Percentiles rank a stretch among this genome's conserved stretches.
Conservation (phyloP, 257 asterid genomes). For the Marsdenia floribunda region DNA sequence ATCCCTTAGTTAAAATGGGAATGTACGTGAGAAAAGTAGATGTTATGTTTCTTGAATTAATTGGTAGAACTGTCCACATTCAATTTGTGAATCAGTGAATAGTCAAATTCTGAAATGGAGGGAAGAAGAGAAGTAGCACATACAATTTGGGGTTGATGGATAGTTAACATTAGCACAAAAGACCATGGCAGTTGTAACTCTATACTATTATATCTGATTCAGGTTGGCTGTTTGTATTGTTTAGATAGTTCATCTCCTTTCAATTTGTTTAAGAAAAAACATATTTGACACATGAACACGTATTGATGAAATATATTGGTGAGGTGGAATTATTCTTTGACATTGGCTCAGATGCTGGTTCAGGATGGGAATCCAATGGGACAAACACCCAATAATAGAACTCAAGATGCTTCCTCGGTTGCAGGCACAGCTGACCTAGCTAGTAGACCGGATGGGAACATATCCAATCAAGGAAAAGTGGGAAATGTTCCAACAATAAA, state of each 20-base stretch:
- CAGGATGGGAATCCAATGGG: conserved; percentile 51
- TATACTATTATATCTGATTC: not conserved
- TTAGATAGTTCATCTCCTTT: not conserved
- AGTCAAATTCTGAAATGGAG: not conserved
- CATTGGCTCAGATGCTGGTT: not conserved
- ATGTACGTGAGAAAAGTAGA: not conserved
- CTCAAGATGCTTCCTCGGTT: conserved; percentile 34
- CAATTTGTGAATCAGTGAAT: not conserved
- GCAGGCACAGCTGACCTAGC: conserved; percentile 35
- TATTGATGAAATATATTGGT: not conserved
- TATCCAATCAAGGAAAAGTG: conserved; percentile 30
- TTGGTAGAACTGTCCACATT: not conserved
- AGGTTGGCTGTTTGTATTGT: not conserved
- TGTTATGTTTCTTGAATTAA: not conserved
- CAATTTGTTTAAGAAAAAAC: not conserved
- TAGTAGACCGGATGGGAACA: conserved; percentile 27
- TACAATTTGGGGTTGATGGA: not conserved
- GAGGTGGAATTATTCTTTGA: conserved; percentile 7
- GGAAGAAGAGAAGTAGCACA: not conserved
- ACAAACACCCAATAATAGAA: conserved; percentile 32
- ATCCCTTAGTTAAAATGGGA: not conserved
- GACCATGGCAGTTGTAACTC: not conserved
- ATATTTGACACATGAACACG: not conserved
- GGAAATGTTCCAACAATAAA: conserved; percentile 25
- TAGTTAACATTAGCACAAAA: not conserved